These are phyloP conservation scores for Fistulinella cinereoalba DNA, from an alignment of 1,284 basidiomycete genomes.

Conservation along the genomic window DNA sequence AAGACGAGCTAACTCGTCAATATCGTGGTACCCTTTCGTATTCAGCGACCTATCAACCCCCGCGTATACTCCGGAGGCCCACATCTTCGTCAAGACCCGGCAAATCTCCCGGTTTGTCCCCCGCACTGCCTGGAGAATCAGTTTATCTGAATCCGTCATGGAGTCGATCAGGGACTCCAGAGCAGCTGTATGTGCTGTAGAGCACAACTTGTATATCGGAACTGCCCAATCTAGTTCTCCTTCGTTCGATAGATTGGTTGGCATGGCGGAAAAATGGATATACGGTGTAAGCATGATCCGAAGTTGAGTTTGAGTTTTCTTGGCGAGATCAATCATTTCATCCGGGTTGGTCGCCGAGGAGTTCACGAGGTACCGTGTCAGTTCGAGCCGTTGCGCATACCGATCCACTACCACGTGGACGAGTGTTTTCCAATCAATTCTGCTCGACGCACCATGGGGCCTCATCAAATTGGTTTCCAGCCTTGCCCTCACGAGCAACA, in stretches of 20 bases:
- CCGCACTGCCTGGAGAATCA: conserved; percentile 36
- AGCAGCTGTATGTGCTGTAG: conserved; percentile 36
- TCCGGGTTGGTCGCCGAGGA: background rate
- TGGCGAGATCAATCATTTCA: conserved; percentile 17
- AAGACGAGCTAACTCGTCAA: conserved; percentile 4
- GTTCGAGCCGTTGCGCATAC: conserved; percentile 42
- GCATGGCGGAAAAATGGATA: conserved; percentile 8
- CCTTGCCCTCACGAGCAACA: background rate
- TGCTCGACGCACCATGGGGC: background rate
- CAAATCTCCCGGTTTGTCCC: conserved; percentile 45
- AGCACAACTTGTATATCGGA: conserved; percentile 30
- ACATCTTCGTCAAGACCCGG: conserved; percentile 42
- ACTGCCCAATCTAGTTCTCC: conserved; percentile 21
- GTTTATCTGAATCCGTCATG: conserved; percentile 37
- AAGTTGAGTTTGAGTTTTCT: conserved; percentile 25
- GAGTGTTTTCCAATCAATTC: background rate
- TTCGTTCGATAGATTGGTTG: background rate
- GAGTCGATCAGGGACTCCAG: conserved; percentile 15
- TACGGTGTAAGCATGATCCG: conserved; percentile 25
- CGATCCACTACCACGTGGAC: conserved; percentile 11
- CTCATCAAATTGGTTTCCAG: background rate
- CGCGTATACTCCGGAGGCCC: conserved; percentile 28
- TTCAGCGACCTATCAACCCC: background rate
- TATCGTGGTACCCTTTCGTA: background rate
- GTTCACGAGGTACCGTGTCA: conserved; percentile 25